phyloP scores from a whole-genome alignment of 2,329 filamentous ascomycete genomes.

The Escovopsis weberi region DNA sequence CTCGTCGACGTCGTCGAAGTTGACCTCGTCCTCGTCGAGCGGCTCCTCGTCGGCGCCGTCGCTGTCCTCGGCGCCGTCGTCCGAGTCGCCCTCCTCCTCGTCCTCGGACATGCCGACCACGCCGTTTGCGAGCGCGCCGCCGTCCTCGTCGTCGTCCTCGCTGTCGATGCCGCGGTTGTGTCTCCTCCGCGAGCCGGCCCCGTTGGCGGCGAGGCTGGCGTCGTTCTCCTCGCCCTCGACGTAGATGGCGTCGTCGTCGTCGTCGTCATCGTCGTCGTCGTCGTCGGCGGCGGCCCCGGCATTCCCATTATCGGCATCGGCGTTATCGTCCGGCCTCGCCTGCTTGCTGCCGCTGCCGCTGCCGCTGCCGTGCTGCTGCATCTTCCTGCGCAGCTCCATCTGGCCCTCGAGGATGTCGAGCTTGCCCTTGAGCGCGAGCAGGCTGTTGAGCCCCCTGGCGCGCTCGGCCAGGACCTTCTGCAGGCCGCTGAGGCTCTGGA shows the following conservation, averaged over 20 bases:
- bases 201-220: conserved; percentile 22
- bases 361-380: conserved; percentile 32
- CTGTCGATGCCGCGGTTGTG: conserved; percentile 36
- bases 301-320: conserved; percentile 9
- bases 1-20: conserved; percentile 42
- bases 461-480: conserved; percentile 82
- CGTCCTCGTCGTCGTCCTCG: conserved; percentile 41
- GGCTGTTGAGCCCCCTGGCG: conserved; percentile 63
- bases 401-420: conserved; percentile 88
- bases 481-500: conserved; percentile 62
- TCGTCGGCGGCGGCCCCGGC: conserved; percentile 5
- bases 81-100: conserved; percentile 33
- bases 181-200: conserved; percentile 20
- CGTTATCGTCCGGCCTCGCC: too few species aligned
- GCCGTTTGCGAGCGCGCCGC: conserved; percentile 39
- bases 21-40: conserved; percentile 43
- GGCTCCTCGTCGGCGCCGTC: conserved; percentile 31
- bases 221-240: conserved; percentile 67
- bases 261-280: conserved; percentile 34
- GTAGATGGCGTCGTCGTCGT: conserved; percentile 65
- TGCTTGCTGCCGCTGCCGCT: conserved; percentile 10
- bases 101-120: conserved; percentile 46
- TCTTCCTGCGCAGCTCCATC: conserved; percentile 60
- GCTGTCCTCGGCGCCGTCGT: conserved; percentile 27
- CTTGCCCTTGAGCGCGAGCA: conserved; percentile 85